phyloP scores from a whole-genome alignment of 108 stramenopile genomes.

The Nitzschia sp. region DNA sequence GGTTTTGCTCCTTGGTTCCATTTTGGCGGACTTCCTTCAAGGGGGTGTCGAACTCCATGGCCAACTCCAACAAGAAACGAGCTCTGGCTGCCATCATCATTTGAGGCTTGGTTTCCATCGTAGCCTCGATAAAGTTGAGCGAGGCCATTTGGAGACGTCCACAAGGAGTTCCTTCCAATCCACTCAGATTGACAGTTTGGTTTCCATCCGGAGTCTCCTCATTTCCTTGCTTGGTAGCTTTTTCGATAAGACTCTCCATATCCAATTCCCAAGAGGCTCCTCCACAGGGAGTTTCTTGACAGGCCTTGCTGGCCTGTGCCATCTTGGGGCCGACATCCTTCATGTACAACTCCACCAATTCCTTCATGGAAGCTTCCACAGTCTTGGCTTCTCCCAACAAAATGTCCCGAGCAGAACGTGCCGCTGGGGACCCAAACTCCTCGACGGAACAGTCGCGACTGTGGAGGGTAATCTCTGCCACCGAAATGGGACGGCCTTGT shows the following conservation, averaged over 20 bases:
- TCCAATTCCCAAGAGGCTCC: slow-evolving; percentile 26
- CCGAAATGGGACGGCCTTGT: neutral
- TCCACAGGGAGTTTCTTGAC: slow-evolving; percentile 35
- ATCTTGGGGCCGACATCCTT: neutral
- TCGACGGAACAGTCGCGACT: slow-evolving; percentile 4
- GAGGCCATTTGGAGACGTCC: slow-evolving; percentile 21
- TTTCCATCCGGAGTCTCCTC: slow-evolving; percentile 2
- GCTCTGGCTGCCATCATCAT: slow-evolving; percentile 20
- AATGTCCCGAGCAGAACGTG: neutral
- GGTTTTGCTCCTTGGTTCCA: slow-evolving; percentile 11
- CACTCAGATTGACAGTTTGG: slow-evolving; percentile 3
- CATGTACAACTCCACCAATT: neutral
- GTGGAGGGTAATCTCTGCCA: slow-evolving; percentile 16
- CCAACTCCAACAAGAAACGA: slow-evolving; percentile 11
- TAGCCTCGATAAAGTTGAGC: slow-evolving; percentile 14
- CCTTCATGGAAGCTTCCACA: neutral
- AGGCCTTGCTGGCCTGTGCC: slow-evolving; percentile 12
- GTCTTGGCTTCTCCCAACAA: neutral
- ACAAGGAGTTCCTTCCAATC: slow-evolving; percentile 29
- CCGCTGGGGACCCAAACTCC: slow-evolving; percentile 1
- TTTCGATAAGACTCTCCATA: neutral
- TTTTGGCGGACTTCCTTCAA: slow-evolving; percentile 17
- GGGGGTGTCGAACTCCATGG: slow-evolving; percentile 16
- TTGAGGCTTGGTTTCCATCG: slow-evolving; percentile 20
- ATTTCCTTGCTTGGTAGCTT: slow-evolving; percentile 1